A percentile compares a stretch with the other conserved stretches of the same genome.
phyloP scores from a whole-genome alignment of 1,284 basidiomycete species.

The Pseudozyma hubeiensis region DNA sequence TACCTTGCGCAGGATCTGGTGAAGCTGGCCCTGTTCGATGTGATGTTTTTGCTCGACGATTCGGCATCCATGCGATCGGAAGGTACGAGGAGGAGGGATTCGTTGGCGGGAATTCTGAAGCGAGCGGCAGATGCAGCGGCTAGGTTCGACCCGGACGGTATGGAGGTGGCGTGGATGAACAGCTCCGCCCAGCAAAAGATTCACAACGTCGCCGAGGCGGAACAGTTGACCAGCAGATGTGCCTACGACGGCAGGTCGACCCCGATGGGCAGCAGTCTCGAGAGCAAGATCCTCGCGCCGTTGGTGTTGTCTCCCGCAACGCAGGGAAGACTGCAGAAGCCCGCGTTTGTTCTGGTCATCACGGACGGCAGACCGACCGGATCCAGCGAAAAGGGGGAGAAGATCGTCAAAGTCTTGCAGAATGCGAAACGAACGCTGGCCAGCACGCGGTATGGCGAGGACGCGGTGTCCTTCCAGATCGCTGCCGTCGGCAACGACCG shows the following conservation, averaged over 20 bases:
- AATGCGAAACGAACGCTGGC: constrained; percentile 42
- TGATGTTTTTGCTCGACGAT: constrained; percentile 61
- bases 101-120: constrained; percentile 46
- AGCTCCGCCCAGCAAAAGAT: constrained; percentile 24
- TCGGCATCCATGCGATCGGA: constrained; percentile 53
- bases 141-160: constrained; percentile 56
- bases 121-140: constrained; percentile 56
- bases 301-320: constrained; percentile 36
- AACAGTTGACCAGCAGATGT: constrained; percentile 36
- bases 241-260: constrained; percentile 50
- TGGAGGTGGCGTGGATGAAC: constrained; percentile 62
- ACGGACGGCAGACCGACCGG: constrained; percentile 61
- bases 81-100: constrained; percentile 37
- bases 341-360: constrained; percentile 52
- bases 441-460: constrained; percentile 47
- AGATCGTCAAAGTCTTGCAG: constrained; percentile 51
- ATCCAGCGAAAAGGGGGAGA: constrained; percentile 37
- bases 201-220: constrained; percentile 50
- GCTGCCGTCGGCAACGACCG: constrained; percentile 59
- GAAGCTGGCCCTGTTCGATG: constrained; percentile 61
- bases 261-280: constrained; percentile 53
- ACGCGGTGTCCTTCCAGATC: constrained; percentile 57
- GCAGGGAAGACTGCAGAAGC: constrained; percentile 43
- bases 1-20: constrained; percentile 59
- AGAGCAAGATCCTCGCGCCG: constrained; percentile 47